Base-by-base conservation (phyloP, 495 filamentous ascomycete genomes). In the Lentithecium fluviatile region DNA sequence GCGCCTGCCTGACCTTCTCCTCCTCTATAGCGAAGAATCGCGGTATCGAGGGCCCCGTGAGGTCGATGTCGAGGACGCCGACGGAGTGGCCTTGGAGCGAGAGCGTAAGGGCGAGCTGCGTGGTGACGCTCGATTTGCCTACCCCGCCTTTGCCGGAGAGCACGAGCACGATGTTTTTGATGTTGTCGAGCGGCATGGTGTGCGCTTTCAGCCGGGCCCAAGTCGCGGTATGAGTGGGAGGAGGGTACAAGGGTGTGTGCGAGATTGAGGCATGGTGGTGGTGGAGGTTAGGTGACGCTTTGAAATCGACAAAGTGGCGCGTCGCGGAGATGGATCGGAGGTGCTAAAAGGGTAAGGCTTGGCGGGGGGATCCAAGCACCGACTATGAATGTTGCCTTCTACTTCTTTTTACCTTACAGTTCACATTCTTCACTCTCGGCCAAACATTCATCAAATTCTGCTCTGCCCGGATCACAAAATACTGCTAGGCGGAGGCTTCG, bases 71-170 rank as follows among this genome's bases (percentile, higher is more conserved):
- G 57, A 98, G 90, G 29, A 98, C 90, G 15, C 95, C 94, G 54
- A 97, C 93, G 7, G 85, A 89, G 77, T 89, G 83, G 65, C 88
- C 90, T 59, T 87, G 81, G 0, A 91, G 85, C 2, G 89, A 87
- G 49, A 98, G 86, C 5, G 93, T 89, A 42, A 97, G 85, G 6
- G 94, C 94, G 10, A 98, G 86, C 72, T 97, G 95, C 2, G 92
- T 91, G 12, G 94, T 97, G 6, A 96, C 84, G 47, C 91, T 96
- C 55, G 94, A 98, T 80, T 98, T 98, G 20, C 94, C 94, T 13
- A 98, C 94, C 40, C 94, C 94, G 58, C 94, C 94, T 80, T 98
- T 98, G 59, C 94, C 94, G 6, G 95, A 97, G 58, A 98, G 90
- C 64, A 98, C 80, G 13, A 77, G 71, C 49, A 73, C 64, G 50